These are phyloP conservation scores for Saccharomycopsis fibuligera DNA, from an alignment of 805 yeast species.

Conservation along the genomic window DNA sequence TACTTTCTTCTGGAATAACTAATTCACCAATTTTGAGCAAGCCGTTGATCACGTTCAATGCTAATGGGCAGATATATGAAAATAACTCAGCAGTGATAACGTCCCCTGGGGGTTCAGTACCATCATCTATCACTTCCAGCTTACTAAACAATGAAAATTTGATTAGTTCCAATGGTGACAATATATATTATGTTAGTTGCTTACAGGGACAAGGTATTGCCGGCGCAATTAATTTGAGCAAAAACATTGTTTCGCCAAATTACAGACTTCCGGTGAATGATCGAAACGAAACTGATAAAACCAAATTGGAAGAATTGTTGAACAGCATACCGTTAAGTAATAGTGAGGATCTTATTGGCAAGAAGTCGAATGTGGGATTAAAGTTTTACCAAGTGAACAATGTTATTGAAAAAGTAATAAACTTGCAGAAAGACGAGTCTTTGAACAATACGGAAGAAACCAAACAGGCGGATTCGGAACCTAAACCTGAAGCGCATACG, in stretches of 20 bases:
- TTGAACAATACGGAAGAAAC: neutral
- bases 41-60: conserved; percentile 8
- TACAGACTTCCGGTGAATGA: neutral
- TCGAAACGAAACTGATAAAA: conserved; percentile 5
- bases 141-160: conserved; percentile 18
- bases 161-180: conserved; percentile 17
- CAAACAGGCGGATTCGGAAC: neutral
- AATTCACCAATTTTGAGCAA: conserved; percentile 11
- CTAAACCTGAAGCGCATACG: too few relatives aligned
- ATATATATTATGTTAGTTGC: conserved; percentile 19
- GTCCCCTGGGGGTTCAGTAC: conserved; percentile 21
- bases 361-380: conserved; percentile 13
- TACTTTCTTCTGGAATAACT: conserved; percentile 19
- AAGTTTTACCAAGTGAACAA: conserved; percentile 6
- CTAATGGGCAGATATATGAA: neutral
- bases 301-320: conserved; percentile 15
- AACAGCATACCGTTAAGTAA: conserved; percentile 7
- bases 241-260: conserved; percentile 14
- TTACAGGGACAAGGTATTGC: conserved; percentile 17
- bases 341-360: neutral
- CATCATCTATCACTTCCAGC: conserved; percentile 14
- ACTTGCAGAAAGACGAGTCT: conserved; percentile 2
- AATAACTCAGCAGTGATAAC: conserved; percentile 9
- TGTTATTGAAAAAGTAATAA: conserved; percentile 5
- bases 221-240: conserved; percentile 15